Evolutionary conservation across 2,329 filamentous ascomycete genomes (phyloP), one percentile per base, ranked within the genome.

Genomic region (Ophiostoma sp.): DNA sequence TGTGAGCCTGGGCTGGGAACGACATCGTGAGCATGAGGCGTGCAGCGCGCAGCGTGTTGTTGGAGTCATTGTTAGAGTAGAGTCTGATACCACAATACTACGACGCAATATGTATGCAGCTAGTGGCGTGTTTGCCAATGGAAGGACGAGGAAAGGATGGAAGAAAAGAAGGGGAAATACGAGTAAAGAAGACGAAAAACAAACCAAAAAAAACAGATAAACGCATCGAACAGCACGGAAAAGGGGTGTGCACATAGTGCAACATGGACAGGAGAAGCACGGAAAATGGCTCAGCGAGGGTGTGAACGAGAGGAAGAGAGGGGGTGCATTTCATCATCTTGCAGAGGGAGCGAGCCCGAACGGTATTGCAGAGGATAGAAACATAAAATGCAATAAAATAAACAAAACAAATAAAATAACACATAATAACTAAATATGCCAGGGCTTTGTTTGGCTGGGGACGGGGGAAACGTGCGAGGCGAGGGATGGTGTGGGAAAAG

Each of bases 131-230:
- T 52, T 18, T 42, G 40, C 60, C 60, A 63, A 63, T 63, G 40
- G 60, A 63, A 63, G n/a, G 55, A 18, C 40, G 40, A 18, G 40
- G 40, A 63, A 63, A 58, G 27, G 4, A 63, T 42, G 60, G 60
- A 44, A 42, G 60, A 63, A n/a, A 8, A 11, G 38, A 63, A 44
- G 11, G 27, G 44, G 60, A 60, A 42, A 12, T 16, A 4, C n/a
- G 40, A 60, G n/a, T 45, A 36, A 18, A 52, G 38, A 38, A 62
- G 36, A n/a, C 44, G 45, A 49, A 45, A 62, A 63, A 27, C 42
- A n/a, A 16, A 27, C 41, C 9, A 64, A 7, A 52, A 45, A 11
- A 58, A 14, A 60, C 27, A 38, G 40, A 58, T 12, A 45, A 45
- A 11, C 42, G 9, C 9, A 47, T 47, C 7, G 45, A 55, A 11